phyloP scores from a whole-genome alignment of 768 basidiomycete species.

The Leucocoprinus birnbaumii region DNA sequence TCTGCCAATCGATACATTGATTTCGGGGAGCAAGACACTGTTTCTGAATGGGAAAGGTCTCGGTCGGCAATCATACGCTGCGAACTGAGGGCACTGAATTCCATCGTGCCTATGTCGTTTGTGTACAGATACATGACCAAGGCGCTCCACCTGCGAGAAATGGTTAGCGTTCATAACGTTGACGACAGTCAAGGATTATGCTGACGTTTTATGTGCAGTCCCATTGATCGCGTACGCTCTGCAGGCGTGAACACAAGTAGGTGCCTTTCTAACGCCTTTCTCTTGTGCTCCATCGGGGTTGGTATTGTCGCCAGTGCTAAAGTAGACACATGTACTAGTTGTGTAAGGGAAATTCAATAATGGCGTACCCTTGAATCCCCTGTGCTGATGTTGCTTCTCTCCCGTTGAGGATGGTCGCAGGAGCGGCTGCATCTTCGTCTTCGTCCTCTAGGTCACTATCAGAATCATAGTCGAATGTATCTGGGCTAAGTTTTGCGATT shows the following conservation, averaged over 20 bases:
- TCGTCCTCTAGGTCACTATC: conserved; percentile 9
- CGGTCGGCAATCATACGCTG: background rate
- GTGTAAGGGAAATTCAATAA: too few species aligned
- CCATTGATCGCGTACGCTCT: conserved; percentile 6
- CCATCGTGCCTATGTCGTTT: background rate
- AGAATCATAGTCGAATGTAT: conserved; percentile 9
- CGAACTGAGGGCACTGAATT: conserved; percentile 1
- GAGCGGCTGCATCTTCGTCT: too few species aligned
- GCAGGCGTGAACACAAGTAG: too few species aligned
- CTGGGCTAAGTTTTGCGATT: conserved; percentile 1
- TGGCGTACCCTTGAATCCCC: too few species aligned
- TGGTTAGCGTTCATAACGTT: background rate
- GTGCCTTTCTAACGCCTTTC: too few species aligned
- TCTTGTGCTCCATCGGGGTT: too few species aligned
- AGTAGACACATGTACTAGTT: too few species aligned
- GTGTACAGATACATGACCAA: conserved; percentile 7
- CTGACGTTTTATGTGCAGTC: background rate
- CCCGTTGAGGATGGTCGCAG: too few species aligned
- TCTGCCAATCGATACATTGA: conserved; percentile 33
- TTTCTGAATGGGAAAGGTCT: background rate
- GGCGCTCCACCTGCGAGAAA: conserved; percentile 5
- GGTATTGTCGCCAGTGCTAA: too few species aligned
- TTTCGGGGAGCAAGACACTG: conserved; percentile 27
- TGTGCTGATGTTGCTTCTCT: too few species aligned
- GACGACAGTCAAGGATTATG: too few species aligned